Evolutionary conservation across 768 basidiomycete species (phyloP).

Genomic region (Aureoboletus auriporus): DNA sequence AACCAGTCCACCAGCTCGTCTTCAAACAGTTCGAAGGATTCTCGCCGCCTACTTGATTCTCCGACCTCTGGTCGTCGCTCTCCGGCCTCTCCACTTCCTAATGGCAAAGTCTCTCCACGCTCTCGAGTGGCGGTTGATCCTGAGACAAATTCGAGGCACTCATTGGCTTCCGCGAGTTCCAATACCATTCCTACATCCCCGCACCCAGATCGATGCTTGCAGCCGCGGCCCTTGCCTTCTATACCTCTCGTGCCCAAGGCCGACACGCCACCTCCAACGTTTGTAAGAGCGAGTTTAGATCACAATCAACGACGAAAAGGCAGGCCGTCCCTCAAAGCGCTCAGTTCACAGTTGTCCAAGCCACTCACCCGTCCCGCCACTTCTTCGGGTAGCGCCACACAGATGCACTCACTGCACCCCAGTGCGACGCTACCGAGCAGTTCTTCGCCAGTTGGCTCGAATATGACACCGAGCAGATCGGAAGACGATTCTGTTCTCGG

Average conservation of each 20-base stretch:
- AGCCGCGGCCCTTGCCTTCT: conserved; percentile 16
- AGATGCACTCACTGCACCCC: conserved; percentile 3
- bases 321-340: conserved; percentile 1
- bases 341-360: conserved; percentile 8
- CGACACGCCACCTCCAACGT: conserved; percentile 17
- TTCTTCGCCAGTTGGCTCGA: background rate
- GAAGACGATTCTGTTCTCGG: background rate
- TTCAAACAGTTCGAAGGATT: conserved; percentile 24
- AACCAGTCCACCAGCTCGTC: conserved; percentile 21
- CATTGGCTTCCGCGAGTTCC: conserved; percentile 15
- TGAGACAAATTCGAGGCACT: conserved; percentile 22
- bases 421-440: background rate
- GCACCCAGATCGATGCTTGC: conserved; percentile 8
- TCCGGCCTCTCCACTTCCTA: conserved; percentile 9
- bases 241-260: conserved; percentile 23
- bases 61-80: conserved; percentile 7
- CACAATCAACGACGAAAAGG: conserved; percentile 11
- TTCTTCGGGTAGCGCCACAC: conserved; percentile 29
- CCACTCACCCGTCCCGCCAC: conserved; percentile 36
- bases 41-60: conserved; percentile 19
- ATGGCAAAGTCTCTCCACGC: conserved; percentile 9
- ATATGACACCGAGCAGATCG: background rate
- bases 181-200: conserved; percentile 7
- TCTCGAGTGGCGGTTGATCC: conserved; percentile 2
- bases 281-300: conserved; percentile 17